Percentiles rank a stretch among this genome's conserved stretches.
Evolutionary conservation across 495 filamentous ascomycete species (phyloP).

Genomic region (Neurospora tetrasperma): DNA sequence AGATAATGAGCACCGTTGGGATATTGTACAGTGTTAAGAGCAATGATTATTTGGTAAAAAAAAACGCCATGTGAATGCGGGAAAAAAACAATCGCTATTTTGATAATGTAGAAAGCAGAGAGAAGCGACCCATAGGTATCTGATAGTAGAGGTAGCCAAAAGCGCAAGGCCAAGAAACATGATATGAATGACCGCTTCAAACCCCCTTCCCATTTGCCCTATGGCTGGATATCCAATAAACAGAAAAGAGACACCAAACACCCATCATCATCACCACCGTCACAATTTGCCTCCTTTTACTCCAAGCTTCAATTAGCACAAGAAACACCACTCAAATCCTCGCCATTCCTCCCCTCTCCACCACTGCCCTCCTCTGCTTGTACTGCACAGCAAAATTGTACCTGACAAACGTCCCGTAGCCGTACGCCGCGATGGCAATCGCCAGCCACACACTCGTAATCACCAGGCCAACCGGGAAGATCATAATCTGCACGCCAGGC

Average conservation of each 20-base stretch:
- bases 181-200: not conserved
- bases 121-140: not conserved
- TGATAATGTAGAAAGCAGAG: not conserved
- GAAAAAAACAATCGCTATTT: not conserved
- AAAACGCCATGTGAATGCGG: not conserved
- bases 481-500: conserved; percentile 54
- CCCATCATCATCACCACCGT: not conserved
- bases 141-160: not conserved
- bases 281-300: too few species aligned
- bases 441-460: conserved; percentile 53
- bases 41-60: not conserved
- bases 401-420: conserved; percentile 50
- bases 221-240: not conserved
- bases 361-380: conserved; percentile 39
- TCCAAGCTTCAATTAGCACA: too few species aligned
- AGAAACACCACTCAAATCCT: conserved; percentile 13
- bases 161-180: not conserved
- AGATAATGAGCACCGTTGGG: not conserved
- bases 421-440: conserved; percentile 45
- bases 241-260: too few species aligned
- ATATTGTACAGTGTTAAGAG: not conserved
- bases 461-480: conserved; percentile 58
- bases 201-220: not conserved
- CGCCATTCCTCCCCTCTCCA: conserved; percentile 22
- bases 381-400: conserved; percentile 56